Conservation (phyloP, 2,329 filamentous ascomycete genomes). For the Microsporum canis region DNA sequence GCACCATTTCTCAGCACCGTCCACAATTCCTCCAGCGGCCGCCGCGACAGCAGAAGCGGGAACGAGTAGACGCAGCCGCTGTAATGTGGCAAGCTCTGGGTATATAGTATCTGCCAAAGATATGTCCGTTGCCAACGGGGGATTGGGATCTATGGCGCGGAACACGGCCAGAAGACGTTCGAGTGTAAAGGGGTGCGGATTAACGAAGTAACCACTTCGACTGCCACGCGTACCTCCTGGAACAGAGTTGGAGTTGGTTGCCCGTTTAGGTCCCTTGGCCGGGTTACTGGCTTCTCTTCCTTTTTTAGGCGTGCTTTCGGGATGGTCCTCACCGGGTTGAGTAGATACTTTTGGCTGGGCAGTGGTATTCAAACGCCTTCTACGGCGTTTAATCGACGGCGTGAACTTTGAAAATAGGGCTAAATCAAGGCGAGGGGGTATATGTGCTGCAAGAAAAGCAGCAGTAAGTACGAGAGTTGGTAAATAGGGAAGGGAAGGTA, state of each 20-base stretch:
- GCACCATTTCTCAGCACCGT: slow-evolving; percentile 38
- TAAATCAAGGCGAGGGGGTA: slow-evolving; percentile 36
- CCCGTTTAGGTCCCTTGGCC: slow-evolving; percentile 16
- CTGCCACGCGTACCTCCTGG: slow-evolving; percentile 19
- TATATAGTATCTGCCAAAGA: slow-evolving; percentile 36
- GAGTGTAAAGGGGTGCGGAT: slow-evolving; percentile 34
- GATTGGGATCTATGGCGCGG: slow-evolving; percentile 37
- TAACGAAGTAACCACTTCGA: slow-evolving; percentile 30
- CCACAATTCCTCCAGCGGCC: slow-evolving; percentile 24
- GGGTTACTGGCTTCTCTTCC: slow-evolving; percentile 19
- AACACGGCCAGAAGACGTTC: slow-evolving; percentile 39
- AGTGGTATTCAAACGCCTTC: slow-evolving; percentile 29
- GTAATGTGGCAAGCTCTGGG: slow-evolving; percentile 37
- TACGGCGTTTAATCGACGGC: slow-evolving; percentile 32
- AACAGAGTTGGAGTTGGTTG: slow-evolving; percentile 31
- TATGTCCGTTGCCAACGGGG: slow-evolving; percentile 17
- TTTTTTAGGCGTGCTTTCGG: slow-evolving; percentile 22
- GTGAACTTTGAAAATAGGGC: slow-evolving; percentile 42
- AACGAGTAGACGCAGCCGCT: slow-evolving; percentile 37
- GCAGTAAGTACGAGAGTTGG: slow-evolving; percentile 38
- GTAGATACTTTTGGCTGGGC: slow-evolving; percentile 24
- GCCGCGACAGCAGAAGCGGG: slow-evolving; percentile 28
- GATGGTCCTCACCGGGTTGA: slow-evolving; percentile 18
- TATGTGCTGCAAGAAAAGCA: slow-evolving; percentile 39
- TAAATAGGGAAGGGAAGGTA: slow-evolving; percentile 35